Evolutionary conservation across 176 grass and related monocot species (phyloP).

Genomic region (Carex littledalei): DNA sequence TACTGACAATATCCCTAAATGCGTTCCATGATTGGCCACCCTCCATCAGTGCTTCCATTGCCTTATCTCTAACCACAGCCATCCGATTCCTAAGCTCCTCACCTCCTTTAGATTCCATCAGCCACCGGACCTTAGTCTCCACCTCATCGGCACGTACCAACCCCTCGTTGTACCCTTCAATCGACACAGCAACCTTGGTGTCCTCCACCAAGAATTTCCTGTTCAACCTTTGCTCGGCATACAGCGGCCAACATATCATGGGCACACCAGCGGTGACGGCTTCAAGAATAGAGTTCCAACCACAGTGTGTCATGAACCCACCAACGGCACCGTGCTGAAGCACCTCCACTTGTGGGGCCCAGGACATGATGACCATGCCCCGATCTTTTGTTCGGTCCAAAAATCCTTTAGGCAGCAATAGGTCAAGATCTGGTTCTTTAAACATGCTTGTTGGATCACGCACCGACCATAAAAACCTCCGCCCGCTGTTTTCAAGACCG

Average conservation of each 20-base stretch:
- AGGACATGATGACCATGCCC: conserved; percentile 18
- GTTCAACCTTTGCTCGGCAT: conserved; percentile 26
- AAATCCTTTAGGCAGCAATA: conserved; percentile 10
- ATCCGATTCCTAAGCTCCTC: conserved; percentile 8
- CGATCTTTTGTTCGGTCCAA: background rate
- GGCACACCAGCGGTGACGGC: background rate
- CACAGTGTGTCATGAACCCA: conserved; percentile 10
- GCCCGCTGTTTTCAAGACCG: conserved; percentile 23
- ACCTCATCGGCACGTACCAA: conserved; percentile 22
- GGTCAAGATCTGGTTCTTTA: conserved; percentile 6
- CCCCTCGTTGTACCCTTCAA: conserved; percentile 1
- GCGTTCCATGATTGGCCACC: conserved; percentile 17
- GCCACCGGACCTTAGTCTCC: conserved; percentile 15
- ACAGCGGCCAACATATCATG: conserved; percentile 14
- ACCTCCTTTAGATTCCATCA: conserved; percentile 28
- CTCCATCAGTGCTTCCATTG: background rate
- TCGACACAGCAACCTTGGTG: background rate
- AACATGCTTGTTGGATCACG: background rate
- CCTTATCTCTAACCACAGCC: conserved; percentile 11
- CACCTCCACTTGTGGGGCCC: conserved; percentile 20
- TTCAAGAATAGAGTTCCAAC: conserved; percentile 2
- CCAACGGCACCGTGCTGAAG: conserved; percentile 2
- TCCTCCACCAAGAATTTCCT: conserved; percentile 20
- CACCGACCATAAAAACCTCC: conserved; percentile 32
- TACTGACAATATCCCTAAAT: background rate